Base-by-base conservation (phyloP, 208 protist genomes). In the Acanthamoeba castellanii region DNA sequence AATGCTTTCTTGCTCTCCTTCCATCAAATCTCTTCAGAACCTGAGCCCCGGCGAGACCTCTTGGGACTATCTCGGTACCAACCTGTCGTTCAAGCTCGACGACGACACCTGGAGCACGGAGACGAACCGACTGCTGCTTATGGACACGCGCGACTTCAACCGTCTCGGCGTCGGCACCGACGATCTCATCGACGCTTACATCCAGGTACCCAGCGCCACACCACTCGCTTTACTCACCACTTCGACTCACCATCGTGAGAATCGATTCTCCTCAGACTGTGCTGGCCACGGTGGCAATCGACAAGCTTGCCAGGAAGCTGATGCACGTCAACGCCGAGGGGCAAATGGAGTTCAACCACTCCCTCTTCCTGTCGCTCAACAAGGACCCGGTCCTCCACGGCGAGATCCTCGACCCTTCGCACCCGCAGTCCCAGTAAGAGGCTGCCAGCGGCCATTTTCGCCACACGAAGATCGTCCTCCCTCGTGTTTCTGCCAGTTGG, bases 121-220 rank as follows among this genome's bases (percentile, higher is more conserved):
- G 61, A 97, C 95, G 25, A 95, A 95, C 32, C 93, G 97, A 32
- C 95, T 98, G 66, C 57, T 98, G 27, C 94, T 98, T 42, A 89
- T 96, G 84, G 97, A 98, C 70, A 55, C 94, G 27, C 96, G 97
- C 27, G 96, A 98, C 47, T 98, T 98, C 84, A 97, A 97, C 87
- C 95, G 88, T 16, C 95, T 98, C 3, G 97, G 97, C 25, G 57
- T 98, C 18, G 96, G 97, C 45, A 64, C 96, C 34, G 97, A 98
- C 82, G 97, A 98, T 74, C 95, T 98, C 11, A 98, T 98, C 78
- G 96, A 97, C 57, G 97, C 92, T 27, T 98, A 96, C 84, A 96
- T 98, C 66, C 97, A 98, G 64, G 97, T 93, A 50, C 18, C 16
- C 13, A 27, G 68, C 37, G 14, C 47, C 13, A 2, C 2, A 37